Base-by-base conservation (phyloP, 2,329 filamentous ascomycete species). In the Penicillium sp. region DNA sequence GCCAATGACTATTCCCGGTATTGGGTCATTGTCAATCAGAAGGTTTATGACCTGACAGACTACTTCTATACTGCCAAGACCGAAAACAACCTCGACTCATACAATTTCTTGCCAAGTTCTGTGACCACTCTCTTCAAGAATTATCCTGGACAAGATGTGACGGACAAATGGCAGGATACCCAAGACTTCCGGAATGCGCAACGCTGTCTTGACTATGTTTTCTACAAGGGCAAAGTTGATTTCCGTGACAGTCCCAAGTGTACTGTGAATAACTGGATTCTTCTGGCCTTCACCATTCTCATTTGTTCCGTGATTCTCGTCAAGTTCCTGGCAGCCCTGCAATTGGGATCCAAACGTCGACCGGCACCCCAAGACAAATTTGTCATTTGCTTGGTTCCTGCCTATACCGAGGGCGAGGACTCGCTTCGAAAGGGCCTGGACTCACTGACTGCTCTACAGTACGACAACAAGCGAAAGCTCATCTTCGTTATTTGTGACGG, bases 401-500 rank as follows among this genome's bases (percentile, higher is more conserved):
- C 95, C 5, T 99, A 99, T 74, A 99, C 95, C 0, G 95, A 99
- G 81, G 95, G 93, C 70, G 95, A 99, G 82, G 95, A 99, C 71
- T 94, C 93, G 4, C 82, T 99, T 8, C 85, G 95, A 58, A 96
- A 97, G 74, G 94, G 93, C 55, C 84, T 99, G 2, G 95, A 99
- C 75, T 98, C 95, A 1, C 84, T 98, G 61, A 97, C 95, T 16
- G 92, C 93, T 13, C 84, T 99, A 16, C 90, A 96, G 68, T 99
- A 99, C 70, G 95, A 99, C 72, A 94, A 99, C 75, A 99, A 99
- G 82, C 92, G 95, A 73, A 99, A 99, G 82, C 84, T 99, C 13
- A 83, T 99, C 28, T 87, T 97, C 67, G 84, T 99, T 63, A 84
- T 99, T 65, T 99, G 95, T 72, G 95, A 99, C 73, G 95, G 95